phyloP scores from a whole-genome alignment of 2,329 filamentous ascomycete genomes.

The Ramularia collo-cygni region DNA sequence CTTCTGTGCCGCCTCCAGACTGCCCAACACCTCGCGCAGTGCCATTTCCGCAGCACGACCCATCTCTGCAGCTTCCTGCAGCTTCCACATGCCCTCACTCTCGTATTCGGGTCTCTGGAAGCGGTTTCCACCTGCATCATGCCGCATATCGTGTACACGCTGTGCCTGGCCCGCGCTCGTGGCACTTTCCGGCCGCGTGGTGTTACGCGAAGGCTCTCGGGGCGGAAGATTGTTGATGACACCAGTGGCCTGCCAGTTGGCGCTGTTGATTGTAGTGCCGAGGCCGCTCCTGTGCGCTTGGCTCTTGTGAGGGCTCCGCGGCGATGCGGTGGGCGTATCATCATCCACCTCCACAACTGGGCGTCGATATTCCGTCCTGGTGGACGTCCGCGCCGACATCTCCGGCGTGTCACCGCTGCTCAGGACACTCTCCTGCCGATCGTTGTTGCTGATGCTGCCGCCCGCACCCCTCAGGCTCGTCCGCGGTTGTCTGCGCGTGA shows the following conservation, averaged over 20 bases:
- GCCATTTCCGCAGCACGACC: slow-evolving; percentile 78
- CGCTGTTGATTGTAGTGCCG: slow-evolving; percentile 46
- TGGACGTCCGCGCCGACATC: slow-evolving; percentile 1
- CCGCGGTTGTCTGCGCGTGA: slow-evolving; percentile 78
- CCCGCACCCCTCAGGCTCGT: slow-evolving; percentile 28
- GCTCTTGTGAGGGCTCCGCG: too few relatives aligned
- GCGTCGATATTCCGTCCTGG: slow-evolving; percentile 1
- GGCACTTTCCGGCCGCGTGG: neutral
- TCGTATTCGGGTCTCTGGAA: slow-evolving; percentile 48
- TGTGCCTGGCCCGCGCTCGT: slow-evolving; percentile 24
- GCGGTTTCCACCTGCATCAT: slow-evolving; percentile 19
- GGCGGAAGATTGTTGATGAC: slow-evolving; percentile 66
- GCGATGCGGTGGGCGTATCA: too few relatives aligned
- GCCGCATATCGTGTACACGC: slow-evolving; percentile 25
- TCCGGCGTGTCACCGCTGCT: slow-evolving; percentile 1
- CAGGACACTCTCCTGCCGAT: slow-evolving; percentile 1
- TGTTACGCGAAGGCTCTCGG: slow-evolving; percentile 19
- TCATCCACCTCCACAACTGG: neutral
- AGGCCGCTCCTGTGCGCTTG: neutral
- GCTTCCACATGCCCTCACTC: slow-evolving; percentile 45
- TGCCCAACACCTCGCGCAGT: slow-evolving; percentile 72
- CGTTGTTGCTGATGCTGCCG: slow-evolving; percentile 1
- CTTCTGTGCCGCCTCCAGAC: slow-evolving; percentile 76
- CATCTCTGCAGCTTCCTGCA: slow-evolving; percentile 64
- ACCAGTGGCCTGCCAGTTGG: slow-evolving; percentile 69